A percentile compares a stretch with the other conserved stretches of the same genome.
Conservation (phyloP, 192 early-diverging fungal genomes). For the Thoreauomyces humboldtii region DNA sequence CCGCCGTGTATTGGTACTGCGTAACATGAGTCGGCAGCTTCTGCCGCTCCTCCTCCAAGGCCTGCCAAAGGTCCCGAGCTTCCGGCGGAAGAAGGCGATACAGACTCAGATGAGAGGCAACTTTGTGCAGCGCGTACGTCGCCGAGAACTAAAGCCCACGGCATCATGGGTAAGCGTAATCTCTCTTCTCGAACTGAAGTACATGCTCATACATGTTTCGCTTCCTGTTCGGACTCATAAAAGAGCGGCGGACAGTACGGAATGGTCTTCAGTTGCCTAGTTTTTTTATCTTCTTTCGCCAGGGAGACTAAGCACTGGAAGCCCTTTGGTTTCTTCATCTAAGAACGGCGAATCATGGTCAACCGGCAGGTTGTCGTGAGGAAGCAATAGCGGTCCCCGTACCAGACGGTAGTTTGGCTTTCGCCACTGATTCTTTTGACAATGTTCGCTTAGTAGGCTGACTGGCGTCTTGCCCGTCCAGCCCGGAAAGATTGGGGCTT, state of each 20-base stretch:
- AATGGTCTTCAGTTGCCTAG: slow-evolving; percentile 48
- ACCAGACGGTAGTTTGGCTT: slow-evolving; percentile 66
- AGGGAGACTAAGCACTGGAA: slow-evolving; percentile 42
- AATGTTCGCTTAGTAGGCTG: slow-evolving; percentile 73
- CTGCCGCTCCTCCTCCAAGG: slow-evolving; percentile 57
- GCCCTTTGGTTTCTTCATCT: slow-evolving; percentile 23
- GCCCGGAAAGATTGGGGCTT: slow-evolving; percentile 27
- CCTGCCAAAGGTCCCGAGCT: slow-evolving; percentile 70
- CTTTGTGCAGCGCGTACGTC: slow-evolving; percentile 74
- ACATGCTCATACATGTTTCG: slow-evolving; percentile 38
- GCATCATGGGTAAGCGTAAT: too few species aligned
- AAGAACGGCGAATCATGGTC: background rate
- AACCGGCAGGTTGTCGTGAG: background rate
- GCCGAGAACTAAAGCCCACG: slow-evolving; percentile 56
- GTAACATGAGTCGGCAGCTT: slow-evolving; percentile 31
- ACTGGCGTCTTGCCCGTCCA: slow-evolving; percentile 90
- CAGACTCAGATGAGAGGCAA: slow-evolving; percentile 68
- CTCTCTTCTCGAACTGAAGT: slow-evolving; percentile 5
- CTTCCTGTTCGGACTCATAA: slow-evolving; percentile 46
- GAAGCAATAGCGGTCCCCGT: slow-evolving; percentile 4
- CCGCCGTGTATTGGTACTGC: slow-evolving; percentile 63
- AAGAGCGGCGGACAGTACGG: slow-evolving; percentile 29
- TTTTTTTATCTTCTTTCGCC: slow-evolving; percentile 60
- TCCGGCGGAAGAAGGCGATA: slow-evolving; percentile 72
- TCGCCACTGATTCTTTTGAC: slow-evolving; percentile 71